Evolutionary conservation across 208 protist species (phyloP).

Genomic region (Herpetomonas tarakana): DNA sequence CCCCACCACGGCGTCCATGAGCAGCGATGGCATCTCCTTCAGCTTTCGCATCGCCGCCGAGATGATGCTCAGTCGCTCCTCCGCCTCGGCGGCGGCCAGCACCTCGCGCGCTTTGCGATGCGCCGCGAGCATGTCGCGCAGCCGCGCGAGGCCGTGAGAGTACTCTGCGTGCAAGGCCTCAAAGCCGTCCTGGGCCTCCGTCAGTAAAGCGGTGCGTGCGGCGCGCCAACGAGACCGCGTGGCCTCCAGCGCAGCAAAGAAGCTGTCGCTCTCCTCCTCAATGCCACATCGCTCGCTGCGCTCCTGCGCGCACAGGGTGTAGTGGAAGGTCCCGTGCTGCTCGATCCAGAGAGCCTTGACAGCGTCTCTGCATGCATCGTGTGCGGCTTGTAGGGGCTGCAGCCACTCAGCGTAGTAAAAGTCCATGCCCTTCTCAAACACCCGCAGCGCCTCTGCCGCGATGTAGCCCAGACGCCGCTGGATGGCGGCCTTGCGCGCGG

Average conservation of each 20-base stretch:
- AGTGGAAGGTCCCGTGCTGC: slow-evolving; percentile 34
- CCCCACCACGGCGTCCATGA: background rate
- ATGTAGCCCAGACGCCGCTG: slow-evolving; percentile 47
- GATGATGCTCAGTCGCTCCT: slow-evolving; percentile 23
- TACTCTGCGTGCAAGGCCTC: slow-evolving; percentile 9
- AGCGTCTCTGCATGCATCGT: slow-evolving; percentile 23
- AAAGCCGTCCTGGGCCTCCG: slow-evolving; percentile 11
- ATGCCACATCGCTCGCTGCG: slow-evolving; percentile 35
- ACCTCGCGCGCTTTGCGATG: slow-evolving; percentile 16
- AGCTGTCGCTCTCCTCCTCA: slow-evolving; percentile 27
- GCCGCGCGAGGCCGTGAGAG: slow-evolving; percentile 5
- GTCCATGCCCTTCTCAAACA: slow-evolving; percentile 29
- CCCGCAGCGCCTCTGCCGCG: slow-evolving; percentile 30
- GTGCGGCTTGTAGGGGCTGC: slow-evolving; percentile 29
- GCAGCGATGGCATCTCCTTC: slow-evolving; percentile 11
- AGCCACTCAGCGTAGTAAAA: slow-evolving; percentile 45
- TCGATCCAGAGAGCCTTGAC: slow-evolving; percentile 36
- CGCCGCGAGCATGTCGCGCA: slow-evolving; percentile 12
- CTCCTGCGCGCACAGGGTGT: slow-evolving; percentile 39
- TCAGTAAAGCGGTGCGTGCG: slow-evolving; percentile 12
- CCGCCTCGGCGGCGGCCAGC: slow-evolving; percentile 16
- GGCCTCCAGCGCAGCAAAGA: slow-evolving; percentile 23
- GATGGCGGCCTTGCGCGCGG: slow-evolving; percentile 10
- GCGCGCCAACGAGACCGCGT: slow-evolving; percentile 14
- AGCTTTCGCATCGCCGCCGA: slow-evolving; percentile 12